Conservation (phyloP, 2,329 filamentous ascomycete genomes). For the Atkinsonella hypoxylon region DNA sequence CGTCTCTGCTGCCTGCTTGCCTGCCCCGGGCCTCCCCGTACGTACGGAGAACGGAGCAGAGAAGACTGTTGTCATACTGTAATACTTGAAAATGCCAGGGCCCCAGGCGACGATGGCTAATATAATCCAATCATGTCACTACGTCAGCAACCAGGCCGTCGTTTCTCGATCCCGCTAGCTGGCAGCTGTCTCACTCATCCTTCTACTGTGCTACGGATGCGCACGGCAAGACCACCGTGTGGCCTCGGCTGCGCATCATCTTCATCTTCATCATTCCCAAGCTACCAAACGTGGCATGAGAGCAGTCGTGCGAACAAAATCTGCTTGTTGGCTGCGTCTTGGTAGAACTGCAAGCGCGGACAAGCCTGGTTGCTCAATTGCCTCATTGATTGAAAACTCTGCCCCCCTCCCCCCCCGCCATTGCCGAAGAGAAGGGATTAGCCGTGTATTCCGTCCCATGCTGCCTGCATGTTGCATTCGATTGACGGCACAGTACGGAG, state of each 20-base stretch:
- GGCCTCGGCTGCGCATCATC: not conserved
- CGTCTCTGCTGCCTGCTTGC: not conserved
- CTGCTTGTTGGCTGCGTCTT: not conserved
- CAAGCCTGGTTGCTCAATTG: not conserved
- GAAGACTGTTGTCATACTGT: too few relatives aligned
- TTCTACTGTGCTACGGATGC: not conserved
- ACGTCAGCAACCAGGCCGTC: not conserved
- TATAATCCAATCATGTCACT: not conserved
- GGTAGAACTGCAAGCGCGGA: not conserved
- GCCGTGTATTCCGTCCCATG: not conserved
- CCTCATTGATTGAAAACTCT: not conserved
- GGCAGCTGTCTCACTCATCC: not conserved
- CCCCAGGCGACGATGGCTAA: too few relatives aligned
- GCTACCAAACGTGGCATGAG: too few relatives aligned
- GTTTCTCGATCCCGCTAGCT: not conserved
- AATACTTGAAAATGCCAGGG: too few relatives aligned
- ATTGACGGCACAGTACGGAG: not conserved
- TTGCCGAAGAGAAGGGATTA: not conserved
- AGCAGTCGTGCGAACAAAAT: too few relatives aligned
- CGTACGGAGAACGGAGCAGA: not conserved
- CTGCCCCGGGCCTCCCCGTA: not conserved
- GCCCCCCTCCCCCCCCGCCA: too few relatives aligned
- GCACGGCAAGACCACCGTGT: not conserved
- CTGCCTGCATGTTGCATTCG: too few relatives aligned
- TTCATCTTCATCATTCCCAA: not conserved